phyloP scores from a whole-genome alignment of 768 basidiomycete species.

The Royoungia palumana region DNA sequence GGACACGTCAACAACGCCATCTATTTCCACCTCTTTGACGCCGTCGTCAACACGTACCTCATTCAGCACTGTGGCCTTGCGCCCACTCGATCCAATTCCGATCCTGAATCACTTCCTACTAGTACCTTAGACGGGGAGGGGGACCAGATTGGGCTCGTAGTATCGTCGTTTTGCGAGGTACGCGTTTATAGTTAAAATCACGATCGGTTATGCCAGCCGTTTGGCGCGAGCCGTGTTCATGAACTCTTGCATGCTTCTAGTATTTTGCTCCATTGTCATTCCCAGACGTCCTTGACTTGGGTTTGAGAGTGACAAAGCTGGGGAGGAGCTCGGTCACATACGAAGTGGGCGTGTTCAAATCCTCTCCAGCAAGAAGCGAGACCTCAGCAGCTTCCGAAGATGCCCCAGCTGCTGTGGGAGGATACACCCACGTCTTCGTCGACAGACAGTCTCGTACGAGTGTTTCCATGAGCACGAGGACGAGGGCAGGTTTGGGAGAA shows the following conservation, averaged over 20 bases:
- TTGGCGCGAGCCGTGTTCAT: neutral
- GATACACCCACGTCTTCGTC: slow-evolving; percentile 85
- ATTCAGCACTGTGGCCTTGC: slow-evolving; percentile 57
- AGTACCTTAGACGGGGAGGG: neutral
- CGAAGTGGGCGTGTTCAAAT: slow-evolving; percentile 72
- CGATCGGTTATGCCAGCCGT: too few relatives aligned
- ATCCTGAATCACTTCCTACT: neutral
- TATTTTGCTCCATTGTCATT: slow-evolving; percentile 75
- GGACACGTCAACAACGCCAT: slow-evolving; percentile 77
- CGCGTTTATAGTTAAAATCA: neutral
- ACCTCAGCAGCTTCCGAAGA: slow-evolving; percentile 11
- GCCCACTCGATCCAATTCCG: slow-evolving; percentile 40
- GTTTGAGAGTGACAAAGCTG: slow-evolving; percentile 61
- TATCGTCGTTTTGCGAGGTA: slow-evolving; percentile 72
- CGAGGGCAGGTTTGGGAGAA: slow-evolving; percentile 43
- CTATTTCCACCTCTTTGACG: slow-evolving; percentile 82
- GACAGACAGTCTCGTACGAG: slow-evolving; percentile 57
- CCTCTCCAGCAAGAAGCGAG: neutral
- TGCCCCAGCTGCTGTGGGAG: slow-evolving; percentile 42
- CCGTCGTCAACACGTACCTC: slow-evolving; percentile 77
- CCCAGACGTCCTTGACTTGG: slow-evolving; percentile 66
- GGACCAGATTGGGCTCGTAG: slow-evolving; percentile 67
- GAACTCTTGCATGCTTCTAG: slow-evolving; percentile 26
- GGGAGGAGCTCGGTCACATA: slow-evolving; percentile 77
- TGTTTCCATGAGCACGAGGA: slow-evolving; percentile 39